These are phyloP conservation scores for Inga leiocalycina DNA, from an alignment of 306 rosid genomes.

Conservation along the genomic window DNA sequence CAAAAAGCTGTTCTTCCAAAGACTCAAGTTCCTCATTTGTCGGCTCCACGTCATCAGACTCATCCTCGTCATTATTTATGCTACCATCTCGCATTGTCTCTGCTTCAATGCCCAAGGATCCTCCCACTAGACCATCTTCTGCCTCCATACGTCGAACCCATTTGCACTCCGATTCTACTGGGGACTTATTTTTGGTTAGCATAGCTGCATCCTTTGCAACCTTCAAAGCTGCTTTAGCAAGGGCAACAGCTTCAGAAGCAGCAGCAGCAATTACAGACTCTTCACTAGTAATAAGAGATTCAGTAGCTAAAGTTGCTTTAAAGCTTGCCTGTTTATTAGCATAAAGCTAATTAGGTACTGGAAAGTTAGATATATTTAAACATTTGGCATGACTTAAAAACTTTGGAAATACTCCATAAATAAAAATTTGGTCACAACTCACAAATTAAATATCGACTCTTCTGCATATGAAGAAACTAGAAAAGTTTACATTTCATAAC, in stretches of 20 bases:
- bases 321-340: slow-evolving; percentile 52
- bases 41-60: slow-evolving; percentile 56
- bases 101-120: slow-evolving; percentile 40
- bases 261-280: slow-evolving; percentile 89
- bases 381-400: not conserved
- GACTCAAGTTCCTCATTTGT: slow-evolving; percentile 66
- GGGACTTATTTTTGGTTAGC: slow-evolving; percentile 48
- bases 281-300: slow-evolving; percentile 76
- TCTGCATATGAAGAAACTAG: slow-evolving; percentile 18
- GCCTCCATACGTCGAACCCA: slow-evolving; percentile 65
- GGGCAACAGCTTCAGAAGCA: slow-evolving; percentile 89
- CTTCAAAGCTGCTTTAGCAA: slow-evolving; percentile 86
- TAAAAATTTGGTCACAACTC: slow-evolving; percentile 7
- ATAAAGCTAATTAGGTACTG: slow-evolving; percentile 29
- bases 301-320: slow-evolving; percentile 66
- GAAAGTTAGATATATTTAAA: slow-evolving; percentile 24
- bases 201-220: slow-evolving; percentile 80
- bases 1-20: slow-evolving; percentile 54
- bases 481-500: slow-evolving; percentile 15
- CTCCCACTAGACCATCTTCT: slow-evolving; percentile 46
- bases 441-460: slow-evolving; percentile 2
- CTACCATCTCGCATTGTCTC: slow-evolving; percentile 44
- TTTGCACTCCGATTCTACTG: slow-evolving; percentile 38
- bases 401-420: slow-evolving; percentile 17
- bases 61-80: slow-evolving; percentile 34